phyloP scores from a whole-genome alignment of 2,329 filamentous ascomycete genomes.

The Neopestalotiopsis sp. region DNA sequence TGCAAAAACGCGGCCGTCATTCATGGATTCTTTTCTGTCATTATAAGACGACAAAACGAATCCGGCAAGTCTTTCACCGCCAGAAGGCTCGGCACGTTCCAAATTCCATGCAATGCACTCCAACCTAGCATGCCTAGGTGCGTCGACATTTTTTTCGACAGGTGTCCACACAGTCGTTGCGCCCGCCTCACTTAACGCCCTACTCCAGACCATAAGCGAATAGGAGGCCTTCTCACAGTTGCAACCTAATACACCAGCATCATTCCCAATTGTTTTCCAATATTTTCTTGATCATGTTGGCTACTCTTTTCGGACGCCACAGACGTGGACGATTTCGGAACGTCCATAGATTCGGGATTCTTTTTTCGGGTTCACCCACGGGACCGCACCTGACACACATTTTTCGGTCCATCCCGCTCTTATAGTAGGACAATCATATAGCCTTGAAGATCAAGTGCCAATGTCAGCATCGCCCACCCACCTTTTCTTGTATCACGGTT shows the following conservation, averaged over 20 bases:
- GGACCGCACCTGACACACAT: neutral
- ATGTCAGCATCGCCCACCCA: neutral
- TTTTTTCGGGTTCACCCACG: neutral
- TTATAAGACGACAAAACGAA: neutral
- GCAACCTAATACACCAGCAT: conserved; percentile 3
- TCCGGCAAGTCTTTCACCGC: conserved; percentile 13
- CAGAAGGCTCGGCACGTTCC: conserved; percentile 4
- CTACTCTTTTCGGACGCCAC: neutral
- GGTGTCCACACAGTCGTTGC: conserved; percentile 3
- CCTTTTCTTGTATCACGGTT: neutral
- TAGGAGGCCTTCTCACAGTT: neutral
- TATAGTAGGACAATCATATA: neutral
- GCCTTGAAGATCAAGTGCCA: neutral
- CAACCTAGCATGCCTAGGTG: conserved; percentile 1
- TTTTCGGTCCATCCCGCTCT: neutral
- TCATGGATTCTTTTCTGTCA: neutral
- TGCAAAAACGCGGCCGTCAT: neutral
- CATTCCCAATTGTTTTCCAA: neutral
- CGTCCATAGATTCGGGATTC: neutral
- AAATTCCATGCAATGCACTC: conserved; percentile 12
- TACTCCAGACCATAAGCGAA: conserved; percentile 13
- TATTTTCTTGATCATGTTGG: neutral
- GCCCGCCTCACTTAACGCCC: conserved; percentile 18
- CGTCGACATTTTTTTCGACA: conserved; percentile 6
- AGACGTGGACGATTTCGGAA: neutral